Evolutionary conservation across 2,329 filamentous ascomycete genomes (phyloP), one percentile per base, ranked within the genome.

Genomic region (Clarireedia homoeocarpa): DNA sequence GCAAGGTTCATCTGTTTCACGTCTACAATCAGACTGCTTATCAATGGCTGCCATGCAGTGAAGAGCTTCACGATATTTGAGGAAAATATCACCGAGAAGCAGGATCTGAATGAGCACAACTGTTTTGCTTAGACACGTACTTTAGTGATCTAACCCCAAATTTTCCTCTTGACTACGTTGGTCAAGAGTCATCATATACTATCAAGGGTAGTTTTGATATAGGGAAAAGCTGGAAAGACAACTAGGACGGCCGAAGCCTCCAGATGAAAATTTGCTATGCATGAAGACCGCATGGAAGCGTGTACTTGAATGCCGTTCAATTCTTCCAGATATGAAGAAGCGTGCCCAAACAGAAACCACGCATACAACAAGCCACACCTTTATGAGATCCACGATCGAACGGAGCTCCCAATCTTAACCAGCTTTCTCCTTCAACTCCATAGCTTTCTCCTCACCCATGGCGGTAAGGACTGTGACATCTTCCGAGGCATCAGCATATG

Each of bases 371-470:
- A 60, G 59, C 61, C 48, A 66, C 64, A 61, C 55, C 62, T 63
- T 61, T 56, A 63, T 65, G 61, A 60, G 61, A 56, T 36, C 51
- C 45, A 57, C 56, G 59, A 56, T 48, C 55, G 26, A 27, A 27
- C 26, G n/a, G 6, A 27, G 26, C 26, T 27, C 26, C 26, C 6
- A 27, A 27, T 27, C 6, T n/a, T n/a, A n/a, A n/a, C n/a, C n/a
- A n/a, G n/a, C n/a, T n/a, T n/a, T n/a, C n/a, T n/a, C n/a, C n/a
- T n/a, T n/a, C n/a, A n/a, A n/a, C n/a, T 96, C 91, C 73, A 96
- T 86, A 71, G 86, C 88, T 69, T 82, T 77, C 82, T 97, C 89
- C 79, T 99, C 92, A 72, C 89, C 89, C 94, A 99, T 99, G 73
- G 94, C 85, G 69, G 89, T 89, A 72, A 95, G 88, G 73, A 99